Base-by-base conservation (phyloP, 495 filamentous ascomycete species). In the Penicillium canescens region DNA sequence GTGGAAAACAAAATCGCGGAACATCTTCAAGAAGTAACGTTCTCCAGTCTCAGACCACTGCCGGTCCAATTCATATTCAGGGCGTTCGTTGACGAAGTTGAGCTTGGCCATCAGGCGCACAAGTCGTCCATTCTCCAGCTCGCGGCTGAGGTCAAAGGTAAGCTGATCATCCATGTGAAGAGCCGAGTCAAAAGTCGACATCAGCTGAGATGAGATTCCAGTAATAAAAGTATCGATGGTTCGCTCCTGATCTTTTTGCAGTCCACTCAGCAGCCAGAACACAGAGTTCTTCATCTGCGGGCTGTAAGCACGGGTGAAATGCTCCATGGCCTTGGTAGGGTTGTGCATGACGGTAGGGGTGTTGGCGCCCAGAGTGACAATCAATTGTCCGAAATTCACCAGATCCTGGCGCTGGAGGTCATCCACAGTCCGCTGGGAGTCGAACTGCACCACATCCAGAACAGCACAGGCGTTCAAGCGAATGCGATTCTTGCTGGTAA, bases 1-100 rank as follows among this genome's bases (percentile, higher is more conserved):
- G 68, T 98, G 94, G 71, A 97, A 98, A 46, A 97, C 88, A 54
- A 95, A 97, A 69, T 98, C 95, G 39, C 94, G 85, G 78, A 98
- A 97, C 31, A 98, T 78, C 71, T 95, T 95, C 48, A 98, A 72
- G 59, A 85, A 86, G 64, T 95, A 96, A n/a, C 92, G 82, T 56
- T 96, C 89, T 2, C 91, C 92, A 18, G 83, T 92, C 68, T 96
- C 92, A 12, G 89, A 87, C 92, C 92, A 98, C 44, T 83, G 80
- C 14, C 74, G 75, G 46, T 89, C 83, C 23, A 83, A 78, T 20
- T 90, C 88, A 50, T 86, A 86, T 62, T 97, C 93, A 2, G 90
- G 91, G 4, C 94, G 86, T 62, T 98, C 94, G 60, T 90, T 90
- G 58, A 98, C 83, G 49, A 88, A 79, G 47, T 86, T 86, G 39